Base-by-base conservation (phyloP, 1,139 yeast species). In the Suzukiozyma palmioleophila region DNA sequence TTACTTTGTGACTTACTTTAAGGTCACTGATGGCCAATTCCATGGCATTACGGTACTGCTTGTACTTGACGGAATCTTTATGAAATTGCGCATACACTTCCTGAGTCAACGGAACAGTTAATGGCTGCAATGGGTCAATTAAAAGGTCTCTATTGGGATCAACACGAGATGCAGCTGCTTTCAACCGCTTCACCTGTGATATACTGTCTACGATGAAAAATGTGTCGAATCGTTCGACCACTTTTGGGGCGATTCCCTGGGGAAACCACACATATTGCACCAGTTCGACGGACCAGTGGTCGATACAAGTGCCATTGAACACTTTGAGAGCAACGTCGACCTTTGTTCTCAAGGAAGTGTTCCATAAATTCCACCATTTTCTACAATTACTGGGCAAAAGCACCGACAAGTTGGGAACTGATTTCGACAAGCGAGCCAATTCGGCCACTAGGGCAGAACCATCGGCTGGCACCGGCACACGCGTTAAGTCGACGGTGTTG, bases 81-180 rank as follows among this genome's bases (percentile, higher is more conserved):
- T 86, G 95, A 56, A 89, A 88, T 3, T 74, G 72, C 24, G 72
- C 71, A 53, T 89, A 89, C 0, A 85, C 77, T 16, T 67, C 64
- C 41, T 77, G 66, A 16, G 77, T 75, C 39, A 89, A 62, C 44
- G 82, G 64, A 35, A 73, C 72, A 4, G 68, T 57, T 37, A 83
- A 67, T 0, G 97, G 96, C 53, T 85, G 85, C 32, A 89, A 62
- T 0, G 96, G 97, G 14, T 59, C 60, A 9, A 54, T 52, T 2
- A 53, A 30, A 15, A 35, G 26, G 29, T 46, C 40, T 14, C 15
- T 21, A n/a, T n/a, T 24, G 10, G 40, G 33, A 14, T 37, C 35
- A 24, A 15, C 8, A 6, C n/a, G 31, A 8, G 34, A 32, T n/a
- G 33, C 32, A 25, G 32, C 14, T 7, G 8, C 16, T 12, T 26